Base-by-base conservation (phyloP, 768 basidiomycete genomes). In the Rickenella mellea region DNA sequence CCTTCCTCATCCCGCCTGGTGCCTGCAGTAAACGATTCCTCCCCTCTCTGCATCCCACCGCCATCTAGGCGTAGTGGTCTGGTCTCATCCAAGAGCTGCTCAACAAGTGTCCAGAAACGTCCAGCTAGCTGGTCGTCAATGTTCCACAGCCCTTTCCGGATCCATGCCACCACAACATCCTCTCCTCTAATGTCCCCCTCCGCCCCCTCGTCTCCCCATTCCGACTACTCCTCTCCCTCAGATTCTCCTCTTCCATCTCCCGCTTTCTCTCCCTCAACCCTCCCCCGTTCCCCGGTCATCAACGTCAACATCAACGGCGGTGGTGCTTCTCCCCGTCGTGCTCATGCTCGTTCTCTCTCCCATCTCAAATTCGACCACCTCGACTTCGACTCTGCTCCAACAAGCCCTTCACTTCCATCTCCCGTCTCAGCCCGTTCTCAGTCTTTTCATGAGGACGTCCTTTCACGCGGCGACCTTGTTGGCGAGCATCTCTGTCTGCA, bases 391-490 rank as follows among this genome's bases (percentile, higher is more conserved):
- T 22, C 19, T 36, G 33, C 24, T 10, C 33, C 19, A 36, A 15
- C 19, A 36, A 10, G 33, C 19, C 3, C 24, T 36, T 36, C 19
- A 36, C 24, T 36, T 19, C 33, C 33, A 22, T 2, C 33, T 17
- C 10, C 24, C 33, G 3, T 17, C 33, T 36, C 33, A 36, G 15
- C 33, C 33, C 33, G 33, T 22, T 36, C 10, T 36, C 33, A 36
- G 33, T 17, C 3, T 36, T 22, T 71, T 40, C 26, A 42, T 25
- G 71, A 76, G 45, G 78, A 86, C 55, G 76, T 89, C 44, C 71
- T 92, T 41, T 64, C 63, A 24, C 77, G 76, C 1, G 86, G 86
- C 11, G 88, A 91, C 51, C 49, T 78, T 50, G 75, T 92, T 21
- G 84, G 81, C 22, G 69, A 82, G 47, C 85, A 77, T 32, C 64